Evolutionary conservation across 306 rosid species (phyloP).

Genomic region (Cercis canadensis): DNA sequence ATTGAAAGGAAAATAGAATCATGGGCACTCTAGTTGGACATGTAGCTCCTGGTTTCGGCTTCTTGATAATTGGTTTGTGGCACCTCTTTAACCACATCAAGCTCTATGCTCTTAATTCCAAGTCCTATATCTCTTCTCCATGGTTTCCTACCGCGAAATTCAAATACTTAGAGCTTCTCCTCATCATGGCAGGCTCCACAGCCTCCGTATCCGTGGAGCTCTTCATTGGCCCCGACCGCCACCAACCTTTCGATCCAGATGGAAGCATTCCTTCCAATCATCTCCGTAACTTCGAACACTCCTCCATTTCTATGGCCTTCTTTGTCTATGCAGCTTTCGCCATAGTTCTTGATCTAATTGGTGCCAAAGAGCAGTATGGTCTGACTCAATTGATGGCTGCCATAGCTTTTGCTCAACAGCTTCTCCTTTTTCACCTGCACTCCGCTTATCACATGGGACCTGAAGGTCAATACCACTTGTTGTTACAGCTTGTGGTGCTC

Average conservation of each 20-base stretch:
- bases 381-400: conserved; percentile 65
- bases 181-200: conserved; percentile 52
- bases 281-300: conserved; percentile 87
- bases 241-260: conserved; percentile 74
- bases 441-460: conserved; percentile 83
- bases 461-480: conserved; percentile 80
- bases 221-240: conserved; percentile 65
- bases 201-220: conserved; percentile 83
- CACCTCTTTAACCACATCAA: conserved; percentile 81
- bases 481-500: conserved; percentile 54
- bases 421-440: conserved; percentile 78
- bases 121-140: conserved; percentile 48
- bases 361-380: conserved; percentile 10
- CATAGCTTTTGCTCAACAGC: conserved; percentile 69
- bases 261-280: conserved; percentile 85
- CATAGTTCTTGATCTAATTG: conserved; percentile 53
- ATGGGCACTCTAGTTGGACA: conserved; percentile 87
- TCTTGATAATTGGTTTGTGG: conserved; percentile 78
- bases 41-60: conserved; percentile 82
- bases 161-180: conserved; percentile 62
- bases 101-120: conserved; percentile 56
- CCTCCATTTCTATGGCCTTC: conserved; percentile 68
- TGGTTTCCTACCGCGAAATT: conserved; percentile 72
- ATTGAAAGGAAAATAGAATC: too few relatives aligned
- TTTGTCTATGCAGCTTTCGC: conserved; percentile 58